These are phyloP conservation scores for Tubosaeta sp. DNA, from an alignment of 768 basidiomycete genomes.

Conservation along the genomic window DNA sequence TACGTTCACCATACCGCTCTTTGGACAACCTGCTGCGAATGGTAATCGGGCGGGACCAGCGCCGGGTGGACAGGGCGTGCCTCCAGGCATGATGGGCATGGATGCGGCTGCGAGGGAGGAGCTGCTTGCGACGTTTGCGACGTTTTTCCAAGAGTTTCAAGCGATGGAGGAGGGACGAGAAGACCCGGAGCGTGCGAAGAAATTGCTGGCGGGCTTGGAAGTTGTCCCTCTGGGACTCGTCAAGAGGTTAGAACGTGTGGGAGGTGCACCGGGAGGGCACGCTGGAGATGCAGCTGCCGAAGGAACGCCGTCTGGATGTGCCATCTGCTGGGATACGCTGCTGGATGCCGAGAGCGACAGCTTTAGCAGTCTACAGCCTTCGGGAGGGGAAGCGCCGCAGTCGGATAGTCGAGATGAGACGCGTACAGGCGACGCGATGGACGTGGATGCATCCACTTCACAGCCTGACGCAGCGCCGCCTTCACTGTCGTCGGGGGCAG, in stretches of 20 bases:
- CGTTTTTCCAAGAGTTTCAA: slow-evolving; percentile 27
- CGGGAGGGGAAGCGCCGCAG: slow-evolving; percentile 5
- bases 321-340: slow-evolving; percentile 73
- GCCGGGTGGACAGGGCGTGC: slow-evolving; percentile 1
- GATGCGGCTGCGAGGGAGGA: slow-evolving; percentile 21
- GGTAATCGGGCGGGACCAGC: slow-evolving; percentile 9
- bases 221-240: slow-evolving; percentile 64
- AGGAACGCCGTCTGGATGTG: slow-evolving; percentile 45
- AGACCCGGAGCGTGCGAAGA: slow-evolving; percentile 64
- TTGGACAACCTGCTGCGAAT: slow-evolving; percentile 10
- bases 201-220: slow-evolving; percentile 59
- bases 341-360: slow-evolving; percentile 44
- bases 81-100: slow-evolving; percentile 10
- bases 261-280: slow-evolving; percentile 34
- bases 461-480: slow-evolving; percentile 10
- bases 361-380: slow-evolving; percentile 14
- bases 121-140: slow-evolving; percentile 22
- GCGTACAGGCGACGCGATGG: slow-evolving; percentile 12
- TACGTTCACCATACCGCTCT: slow-evolving; percentile 34
- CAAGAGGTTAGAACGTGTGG: slow-evolving; percentile 53
- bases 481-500: slow-evolving; percentile 18
- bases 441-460: slow-evolving; percentile 17
- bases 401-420: slow-evolving; percentile 4
- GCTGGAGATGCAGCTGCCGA: slow-evolving; percentile 32
- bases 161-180: slow-evolving; percentile 41